Conservation (phyloP, 805 yeast genomes). For the Debaryomyces prosopidis region DNA sequence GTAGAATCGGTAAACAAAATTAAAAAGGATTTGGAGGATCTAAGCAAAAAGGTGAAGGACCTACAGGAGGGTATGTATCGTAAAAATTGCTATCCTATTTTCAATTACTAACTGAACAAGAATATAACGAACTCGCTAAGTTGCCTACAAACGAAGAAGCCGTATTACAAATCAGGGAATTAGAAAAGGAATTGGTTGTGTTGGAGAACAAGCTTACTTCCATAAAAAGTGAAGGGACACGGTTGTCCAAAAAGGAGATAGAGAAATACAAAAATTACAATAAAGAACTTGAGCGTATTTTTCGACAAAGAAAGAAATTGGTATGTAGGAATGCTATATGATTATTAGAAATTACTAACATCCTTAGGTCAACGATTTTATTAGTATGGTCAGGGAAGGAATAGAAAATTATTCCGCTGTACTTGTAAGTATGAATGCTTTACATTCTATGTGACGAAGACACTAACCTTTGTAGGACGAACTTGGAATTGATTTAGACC, state of each 20-base stretch:
- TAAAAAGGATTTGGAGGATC: not conserved
- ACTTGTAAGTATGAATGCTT: constrained; percentile 4
- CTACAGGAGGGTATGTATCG: constrained; percentile 3
- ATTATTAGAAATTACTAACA: not conserved
- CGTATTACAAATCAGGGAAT: not conserved
- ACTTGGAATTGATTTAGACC: constrained; percentile 7
- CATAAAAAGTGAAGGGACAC: not conserved
- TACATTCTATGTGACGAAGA: too few relatives aligned
- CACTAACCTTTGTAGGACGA: not conserved
- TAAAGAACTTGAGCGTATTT: constrained; percentile 2
- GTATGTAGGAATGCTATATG: constrained; percentile 4
- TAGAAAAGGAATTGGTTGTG: not conserved
- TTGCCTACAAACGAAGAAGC: constrained; percentile 7
- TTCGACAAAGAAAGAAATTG: constrained; percentile 7
- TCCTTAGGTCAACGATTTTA: constrained; percentile 6
- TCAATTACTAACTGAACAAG: constrained; percentile 3
- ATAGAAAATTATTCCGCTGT: constrained; percentile 7
- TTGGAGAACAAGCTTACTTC: not conserved
- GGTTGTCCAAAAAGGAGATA: not conserved
- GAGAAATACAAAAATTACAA: not conserved
- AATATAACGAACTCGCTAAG: not conserved
- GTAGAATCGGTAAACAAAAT: not conserved
- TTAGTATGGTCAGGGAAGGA: constrained; percentile 7
- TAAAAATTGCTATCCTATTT: not conserved
- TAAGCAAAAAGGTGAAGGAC: not conserved